Evolutionary conservation across 1,139 yeast genomes (phyloP).

Genomic region (Pichia sp.): DNA sequence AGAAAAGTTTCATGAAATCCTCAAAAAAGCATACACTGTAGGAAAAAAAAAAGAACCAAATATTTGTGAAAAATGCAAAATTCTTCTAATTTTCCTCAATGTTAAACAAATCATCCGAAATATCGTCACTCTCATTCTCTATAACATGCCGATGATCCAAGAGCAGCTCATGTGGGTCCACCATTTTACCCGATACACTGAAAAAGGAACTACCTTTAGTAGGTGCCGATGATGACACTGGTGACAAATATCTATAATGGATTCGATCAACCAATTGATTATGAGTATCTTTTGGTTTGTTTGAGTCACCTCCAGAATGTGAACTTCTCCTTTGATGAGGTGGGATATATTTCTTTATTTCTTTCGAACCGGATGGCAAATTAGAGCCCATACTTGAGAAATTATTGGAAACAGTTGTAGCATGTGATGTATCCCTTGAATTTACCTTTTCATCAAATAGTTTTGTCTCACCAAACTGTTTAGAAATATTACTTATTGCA

Average conservation of each 20-base stretch:
- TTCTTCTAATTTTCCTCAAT: conserved; percentile 14
- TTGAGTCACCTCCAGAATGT: conserved; percentile 22
- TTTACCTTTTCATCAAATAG: conserved; percentile 14
- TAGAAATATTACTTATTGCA: conserved; percentile 19
- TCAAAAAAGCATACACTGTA: no score
- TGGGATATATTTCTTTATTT: conserved; percentile 34
- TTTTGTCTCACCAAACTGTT: conserved; percentile 19
- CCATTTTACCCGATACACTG: background rate
- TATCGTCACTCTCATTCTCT: background rate
- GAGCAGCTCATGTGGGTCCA: conserved; percentile 30
- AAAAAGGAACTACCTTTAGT: conserved; percentile 24
- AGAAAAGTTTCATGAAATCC: no score
- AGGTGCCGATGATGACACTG: conserved; percentile 39
- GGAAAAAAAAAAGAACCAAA: no score
- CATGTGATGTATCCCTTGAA: conserved; percentile 22
- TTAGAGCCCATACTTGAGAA: conserved; percentile 23
- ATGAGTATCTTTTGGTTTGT: conserved; percentile 11
- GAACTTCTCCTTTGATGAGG: conserved; percentile 41
- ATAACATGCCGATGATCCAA: conserved; percentile 19
- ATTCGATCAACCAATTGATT: conserved; percentile 11
- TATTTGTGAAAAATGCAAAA: no score
- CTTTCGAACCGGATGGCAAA: conserved; percentile 14
- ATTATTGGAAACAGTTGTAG: conserved; percentile 20
- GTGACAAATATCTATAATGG: conserved; percentile 22
- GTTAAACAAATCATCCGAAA: conserved; percentile 15